phyloP scores from a whole-genome alignment of 768 basidiomycete species.

The Auricularia auricula-judae region DNA sequence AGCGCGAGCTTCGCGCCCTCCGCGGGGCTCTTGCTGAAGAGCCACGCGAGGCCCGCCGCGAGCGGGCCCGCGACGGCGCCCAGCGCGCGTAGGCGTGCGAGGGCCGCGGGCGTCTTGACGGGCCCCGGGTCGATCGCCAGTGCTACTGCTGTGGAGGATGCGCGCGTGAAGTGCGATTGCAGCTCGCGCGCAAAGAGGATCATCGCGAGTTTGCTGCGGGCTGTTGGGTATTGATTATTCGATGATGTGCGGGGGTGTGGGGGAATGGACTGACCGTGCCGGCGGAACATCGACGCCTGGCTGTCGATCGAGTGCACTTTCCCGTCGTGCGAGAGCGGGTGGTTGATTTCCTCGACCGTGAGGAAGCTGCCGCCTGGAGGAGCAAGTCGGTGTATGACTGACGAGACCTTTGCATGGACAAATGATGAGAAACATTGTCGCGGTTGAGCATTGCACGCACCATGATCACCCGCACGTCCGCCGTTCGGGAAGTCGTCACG shows the following conservation, averaged over 20 bases:
- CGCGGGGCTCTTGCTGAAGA: too few species aligned
- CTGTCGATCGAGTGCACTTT: background rate
- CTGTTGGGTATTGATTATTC: background rate
- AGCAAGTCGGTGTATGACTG: background rate
- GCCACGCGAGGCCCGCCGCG: too few species aligned
- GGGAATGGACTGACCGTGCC: background rate
- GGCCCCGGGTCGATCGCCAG: background rate
- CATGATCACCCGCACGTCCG: background rate
- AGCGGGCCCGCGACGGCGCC: too few species aligned
- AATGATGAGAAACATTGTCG: background rate
- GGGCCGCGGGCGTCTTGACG: background rate
- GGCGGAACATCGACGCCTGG: background rate
- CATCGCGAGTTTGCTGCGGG: background rate
- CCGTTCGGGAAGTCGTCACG: background rate
- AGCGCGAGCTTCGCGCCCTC: too few species aligned
- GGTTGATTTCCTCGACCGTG: background rate
- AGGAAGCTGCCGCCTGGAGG: background rate
- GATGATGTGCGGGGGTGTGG: background rate
- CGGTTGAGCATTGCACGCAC: too few species aligned
- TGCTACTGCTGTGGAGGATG: background rate
- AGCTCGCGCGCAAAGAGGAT: background rate
- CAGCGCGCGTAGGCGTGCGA: background rate
- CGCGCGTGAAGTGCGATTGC: background rate
- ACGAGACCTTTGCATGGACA: background rate
- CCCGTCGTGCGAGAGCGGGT: background rate